Percentiles rank a stretch among this genome's conserved stretches.
These are phyloP conservation scores for Nakazawaea anatomiae DNA, from an alignment of 805 yeast genomes.

Conservation along the genomic window DNA sequence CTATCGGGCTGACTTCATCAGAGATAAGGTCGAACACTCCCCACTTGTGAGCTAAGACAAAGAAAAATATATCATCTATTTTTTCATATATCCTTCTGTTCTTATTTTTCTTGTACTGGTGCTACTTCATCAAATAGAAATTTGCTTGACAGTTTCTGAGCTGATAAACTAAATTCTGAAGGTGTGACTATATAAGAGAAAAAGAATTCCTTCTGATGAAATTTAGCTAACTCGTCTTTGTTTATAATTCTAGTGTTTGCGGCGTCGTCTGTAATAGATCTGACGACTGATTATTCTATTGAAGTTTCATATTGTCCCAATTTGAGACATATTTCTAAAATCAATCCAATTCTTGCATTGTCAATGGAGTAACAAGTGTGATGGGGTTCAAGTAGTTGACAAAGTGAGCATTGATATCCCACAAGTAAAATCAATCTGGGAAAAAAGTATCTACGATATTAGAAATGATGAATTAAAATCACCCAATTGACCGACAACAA, in stretches of 20 bases:
- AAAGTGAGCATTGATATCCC: slow-evolving; percentile 25
- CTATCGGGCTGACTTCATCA: too few species aligned
- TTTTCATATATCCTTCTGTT: too few species aligned
- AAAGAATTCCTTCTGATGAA: neutral
- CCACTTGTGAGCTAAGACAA: too few species aligned
- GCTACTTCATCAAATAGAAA: too few species aligned
- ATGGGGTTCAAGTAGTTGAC: slow-evolving; percentile 27
- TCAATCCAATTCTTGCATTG: slow-evolving; percentile 29
- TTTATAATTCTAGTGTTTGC: neutral
- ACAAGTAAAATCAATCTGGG: neutral
- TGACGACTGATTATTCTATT: slow-evolving; percentile 22
- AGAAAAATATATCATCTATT: too few species aligned
- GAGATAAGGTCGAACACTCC: too few species aligned
- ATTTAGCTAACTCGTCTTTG: neutral
- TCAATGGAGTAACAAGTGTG: slow-evolving; percentile 26
- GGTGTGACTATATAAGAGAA: neutral
- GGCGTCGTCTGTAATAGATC: slow-evolving; percentile 21
- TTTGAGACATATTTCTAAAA: slow-evolving; percentile 30
- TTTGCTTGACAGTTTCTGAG: too few species aligned
- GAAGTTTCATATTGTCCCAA: slow-evolving; percentile 27
- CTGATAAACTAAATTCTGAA: too few species aligned
- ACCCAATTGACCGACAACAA: neutral
- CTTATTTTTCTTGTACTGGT: too few species aligned
- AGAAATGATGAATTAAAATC: slow-evolving; percentile 11
- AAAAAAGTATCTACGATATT: slow-evolving; percentile 22